A percentile compares a stretch with the other conserved stretches of the same genome.
Evolutionary conservation across 2,329 filamentous ascomycete species (phyloP).

Genomic region (Fusarium robinianum): DNA sequence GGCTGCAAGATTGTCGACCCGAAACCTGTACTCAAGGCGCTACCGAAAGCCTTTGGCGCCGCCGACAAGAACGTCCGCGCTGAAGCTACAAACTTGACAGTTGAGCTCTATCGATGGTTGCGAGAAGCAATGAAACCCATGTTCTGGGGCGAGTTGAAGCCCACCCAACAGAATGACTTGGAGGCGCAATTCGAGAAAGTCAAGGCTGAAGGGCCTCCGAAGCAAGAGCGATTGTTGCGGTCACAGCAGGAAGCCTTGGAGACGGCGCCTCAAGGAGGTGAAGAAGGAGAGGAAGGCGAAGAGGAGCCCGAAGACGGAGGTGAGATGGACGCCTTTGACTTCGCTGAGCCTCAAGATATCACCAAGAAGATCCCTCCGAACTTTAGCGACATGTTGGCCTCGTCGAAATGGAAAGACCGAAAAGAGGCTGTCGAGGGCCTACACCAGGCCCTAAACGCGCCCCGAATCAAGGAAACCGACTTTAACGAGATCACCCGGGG

Average conservation of each 20-base stretch:
- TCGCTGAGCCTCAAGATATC: constrained; percentile 87
- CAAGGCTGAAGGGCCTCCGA: constrained; percentile 83
- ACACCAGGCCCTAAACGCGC: constrained; percentile 76
- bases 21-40: constrained; percentile 82
- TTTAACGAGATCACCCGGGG: constrained; percentile 83
- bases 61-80: constrained; percentile 98
- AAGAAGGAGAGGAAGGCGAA: constrained; percentile 61
- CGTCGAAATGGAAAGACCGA: constrained; percentile 97
- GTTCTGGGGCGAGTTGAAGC: constrained; percentile 95
- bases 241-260: constrained; percentile 87
- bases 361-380: constrained; percentile 78
- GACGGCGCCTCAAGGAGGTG: constrained; percentile 64
- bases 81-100: constrained; percentile 86
- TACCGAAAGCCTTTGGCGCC: constrained; percentile 92
- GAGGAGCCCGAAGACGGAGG: constrained; percentile 53
- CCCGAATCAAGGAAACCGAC: constrained; percentile 87
- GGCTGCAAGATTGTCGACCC: constrained; percentile 94
- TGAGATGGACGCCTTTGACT: constrained; percentile 80
- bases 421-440: constrained; percentile 92
- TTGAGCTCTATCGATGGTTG: constrained; percentile 96
- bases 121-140: constrained; percentile 98
- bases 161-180: constrained; percentile 90
- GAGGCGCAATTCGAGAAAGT: constrained; percentile 94
- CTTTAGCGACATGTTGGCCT: constrained; percentile 81
- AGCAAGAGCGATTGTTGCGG: constrained; percentile 85